Conservation (phyloP, 768 basidiomycete genomes). For the Cystobasidiopsis lactophilus region DNA sequence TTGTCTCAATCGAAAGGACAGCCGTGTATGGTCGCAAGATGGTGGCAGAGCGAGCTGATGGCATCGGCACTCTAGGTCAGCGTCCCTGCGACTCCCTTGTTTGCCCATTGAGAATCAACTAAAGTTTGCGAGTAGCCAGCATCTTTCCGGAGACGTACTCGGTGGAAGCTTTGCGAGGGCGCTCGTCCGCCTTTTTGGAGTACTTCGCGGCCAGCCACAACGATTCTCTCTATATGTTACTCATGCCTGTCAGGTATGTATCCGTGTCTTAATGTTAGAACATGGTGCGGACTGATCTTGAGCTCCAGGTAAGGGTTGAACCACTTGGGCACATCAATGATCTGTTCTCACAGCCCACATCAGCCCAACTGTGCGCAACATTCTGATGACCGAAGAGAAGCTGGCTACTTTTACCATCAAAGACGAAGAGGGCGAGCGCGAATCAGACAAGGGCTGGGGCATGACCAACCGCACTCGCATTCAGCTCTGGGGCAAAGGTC, state of each 20-base stretch:
- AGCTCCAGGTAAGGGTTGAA: too few relatives aligned
- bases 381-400: neutral
- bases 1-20: neutral
- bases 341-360: too few relatives aligned
- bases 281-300: neutral
- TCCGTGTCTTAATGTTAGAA: neutral
- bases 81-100: too few relatives aligned
- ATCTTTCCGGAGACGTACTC: neutral
- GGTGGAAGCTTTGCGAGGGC: neutral
- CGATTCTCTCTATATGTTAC: neutral
- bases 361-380: neutral
- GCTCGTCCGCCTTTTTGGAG: neutral
- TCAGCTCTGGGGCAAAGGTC: neutral
- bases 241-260: neutral
- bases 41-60: neutral
- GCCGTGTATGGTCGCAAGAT: neutral
- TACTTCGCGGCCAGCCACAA: neutral
- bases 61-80: neutral
- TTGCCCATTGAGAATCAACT: too few relatives aligned
- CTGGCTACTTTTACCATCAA: neutral
- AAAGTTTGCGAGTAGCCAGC: too few relatives aligned
- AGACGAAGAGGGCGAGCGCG: slow-evolving; percentile 1
- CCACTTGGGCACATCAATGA: too few relatives aligned
- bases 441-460: neutral
- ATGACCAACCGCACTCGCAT: neutral